Conservation (phyloP, 768 basidiomycete genomes). For the Collybiopsis luxurians region DNA sequence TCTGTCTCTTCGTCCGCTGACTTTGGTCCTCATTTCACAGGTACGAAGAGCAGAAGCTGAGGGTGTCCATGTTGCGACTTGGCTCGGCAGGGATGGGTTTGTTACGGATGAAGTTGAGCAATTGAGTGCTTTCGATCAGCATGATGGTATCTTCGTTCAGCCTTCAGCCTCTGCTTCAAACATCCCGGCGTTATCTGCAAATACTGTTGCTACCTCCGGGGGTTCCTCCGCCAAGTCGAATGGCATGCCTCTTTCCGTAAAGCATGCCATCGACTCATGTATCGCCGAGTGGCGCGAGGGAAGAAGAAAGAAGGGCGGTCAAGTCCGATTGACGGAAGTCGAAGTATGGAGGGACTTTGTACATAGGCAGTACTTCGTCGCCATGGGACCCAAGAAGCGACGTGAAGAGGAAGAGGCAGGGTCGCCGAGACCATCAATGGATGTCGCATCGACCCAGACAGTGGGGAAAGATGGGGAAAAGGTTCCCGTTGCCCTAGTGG, state of each 20-base stretch:
- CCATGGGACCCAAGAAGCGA: neutral
- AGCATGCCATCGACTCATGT: neutral
- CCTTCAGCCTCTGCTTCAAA: neutral
- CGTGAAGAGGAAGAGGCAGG: neutral
- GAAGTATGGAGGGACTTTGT: neutral
- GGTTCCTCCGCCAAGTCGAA: neutral
- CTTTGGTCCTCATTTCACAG: no score
- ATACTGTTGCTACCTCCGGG: neutral
- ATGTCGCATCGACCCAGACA: neutral
- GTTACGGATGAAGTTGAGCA: neutral
- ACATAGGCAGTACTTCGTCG: slow-evolving; percentile 4
- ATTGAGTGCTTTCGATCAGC: neutral
- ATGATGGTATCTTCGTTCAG: neutral
- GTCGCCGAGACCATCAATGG: neutral
- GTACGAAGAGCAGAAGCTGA: neutral
- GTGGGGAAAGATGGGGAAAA: neutral
- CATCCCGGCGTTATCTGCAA: neutral
- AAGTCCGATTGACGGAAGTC: slow-evolving; percentile 5
- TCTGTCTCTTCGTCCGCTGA: no score
- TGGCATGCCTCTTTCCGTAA: neutral
- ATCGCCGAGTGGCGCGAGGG: neutral
- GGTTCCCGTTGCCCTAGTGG: neutral
- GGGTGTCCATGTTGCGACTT: neutral
- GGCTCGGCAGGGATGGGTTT: slow-evolving; percentile 1
- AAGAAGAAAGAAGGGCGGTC: neutral